Evolutionary conservation across 164 flowering plant genomes (phyloP), one percentile per base, ranked within the genome.

Genomic region (Berberis thunbergii): DNA sequence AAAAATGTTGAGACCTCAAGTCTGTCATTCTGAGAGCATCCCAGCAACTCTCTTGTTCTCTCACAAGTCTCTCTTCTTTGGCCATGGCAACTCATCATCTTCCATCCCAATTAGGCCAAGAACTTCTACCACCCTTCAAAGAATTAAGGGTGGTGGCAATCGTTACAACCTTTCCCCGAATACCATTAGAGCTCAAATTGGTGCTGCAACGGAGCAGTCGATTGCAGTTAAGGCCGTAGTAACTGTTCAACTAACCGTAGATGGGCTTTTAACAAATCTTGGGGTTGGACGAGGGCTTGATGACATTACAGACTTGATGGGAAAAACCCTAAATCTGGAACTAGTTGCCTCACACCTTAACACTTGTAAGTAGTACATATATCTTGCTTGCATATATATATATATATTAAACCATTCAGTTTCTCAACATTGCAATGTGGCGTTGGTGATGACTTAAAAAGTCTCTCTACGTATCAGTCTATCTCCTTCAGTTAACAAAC

Each of bases 341-440:
- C 88, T 91, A 26, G 82, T 86, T 43, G 84, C 93, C 61, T 48
- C 83, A 1, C 79, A 86, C 69, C 75, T 85, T 43, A 85, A 87
- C 43, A 78, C 89, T 8, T 64, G 97, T 90, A 79, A 80, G 54
- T 52, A 52, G 10, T 7, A 48, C 10, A 48, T 48, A 4, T 48
- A 48, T 48, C 2, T 2, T 2, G 2, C 10, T 48, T 48, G 10
- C 1, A 48, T 48, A 48, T 48, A 6, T 48, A 6, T 48, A n/a
- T n/a, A n/a, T 26, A 26, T 26, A 26, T 26, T 26, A 26, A 26
- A 26, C 26, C 26, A 0, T 26, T 26, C 26, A 26, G 26, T 26
- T 26, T 26, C 26, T 26, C 26, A 26, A 26, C 26, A 26, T 26
- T 26, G 26, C 26, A 26, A 26, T 26, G 26, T 26, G 26, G 26